A percentile compares a stretch with the other conserved stretches of the same genome.
phyloP scores from a whole-genome alignment of 2,329 filamentous ascomycete species.

The Nothopassalora personata region DNA sequence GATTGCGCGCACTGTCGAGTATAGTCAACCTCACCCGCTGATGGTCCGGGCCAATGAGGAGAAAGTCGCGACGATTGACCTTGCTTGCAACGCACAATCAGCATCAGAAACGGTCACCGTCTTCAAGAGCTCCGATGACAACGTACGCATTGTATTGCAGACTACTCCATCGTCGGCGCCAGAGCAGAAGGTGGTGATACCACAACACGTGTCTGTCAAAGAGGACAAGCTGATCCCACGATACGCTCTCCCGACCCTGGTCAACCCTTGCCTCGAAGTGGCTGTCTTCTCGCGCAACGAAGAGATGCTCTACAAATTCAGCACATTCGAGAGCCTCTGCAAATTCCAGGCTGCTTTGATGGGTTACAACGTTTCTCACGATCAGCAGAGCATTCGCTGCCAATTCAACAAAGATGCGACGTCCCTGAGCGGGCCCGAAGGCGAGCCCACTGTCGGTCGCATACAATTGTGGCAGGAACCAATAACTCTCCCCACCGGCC shows the following conservation, averaged over 20 bases:
- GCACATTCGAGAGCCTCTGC: constrained; percentile 12
- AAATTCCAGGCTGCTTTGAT: constrained; percentile 19
- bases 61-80: constrained; percentile 10
- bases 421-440: neutral
- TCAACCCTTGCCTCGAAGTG: constrained; percentile 13
- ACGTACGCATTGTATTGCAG: constrained; percentile 20
- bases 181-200: constrained; percentile 12
- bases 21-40: constrained; percentile 15
- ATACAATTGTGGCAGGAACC: constrained; percentile 21
- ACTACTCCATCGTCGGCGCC: constrained; percentile 6
- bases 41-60: constrained; percentile 15
- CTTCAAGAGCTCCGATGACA: constrained; percentile 16
- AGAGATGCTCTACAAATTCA: constrained; percentile 18
- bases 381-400: constrained; percentile 13
- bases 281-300: constrained; percentile 20
- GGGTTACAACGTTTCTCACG: constrained; percentile 23
- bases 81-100: constrained; percentile 3
- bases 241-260: constrained; percentile 16
- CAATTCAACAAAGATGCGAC: constrained; percentile 15
- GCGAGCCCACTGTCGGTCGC: constrained; percentile 3
- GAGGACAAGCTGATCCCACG: constrained; percentile 20
- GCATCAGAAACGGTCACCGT: constrained; percentile 14
- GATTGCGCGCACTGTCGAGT: neutral
- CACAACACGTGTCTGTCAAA: constrained; percentile 9
- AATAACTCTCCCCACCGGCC: constrained; percentile 1